Conservation (phyloP, 768 basidiomycete species). For the Agrocybe pediades region DNA sequence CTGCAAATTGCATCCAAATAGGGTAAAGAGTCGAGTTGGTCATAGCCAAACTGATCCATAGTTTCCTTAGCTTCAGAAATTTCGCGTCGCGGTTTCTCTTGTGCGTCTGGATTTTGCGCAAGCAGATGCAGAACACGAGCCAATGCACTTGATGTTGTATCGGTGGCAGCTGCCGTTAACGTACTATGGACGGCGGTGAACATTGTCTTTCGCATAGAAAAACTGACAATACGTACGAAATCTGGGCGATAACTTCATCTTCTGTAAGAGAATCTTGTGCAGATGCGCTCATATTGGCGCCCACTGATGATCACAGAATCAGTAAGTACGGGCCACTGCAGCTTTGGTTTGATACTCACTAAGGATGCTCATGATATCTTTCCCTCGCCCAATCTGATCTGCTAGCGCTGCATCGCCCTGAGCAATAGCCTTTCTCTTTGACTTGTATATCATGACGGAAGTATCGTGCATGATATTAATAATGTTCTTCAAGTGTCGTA, state of each 20-base stretch:
- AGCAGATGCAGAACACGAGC: slow-evolving; percentile 37
- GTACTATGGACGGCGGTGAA: slow-evolving; percentile 13
- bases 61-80: slow-evolving; percentile 24
- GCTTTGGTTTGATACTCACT: slow-evolving; percentile 27
- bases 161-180: slow-evolving; percentile 40
- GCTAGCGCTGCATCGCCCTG: slow-evolving; percentile 33
- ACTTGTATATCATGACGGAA: slow-evolving; percentile 35
- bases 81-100: slow-evolving; percentile 39
- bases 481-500: slow-evolving; percentile 30
- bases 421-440: slow-evolving; percentile 36
- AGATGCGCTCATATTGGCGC: slow-evolving; percentile 31
- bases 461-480: slow-evolving; percentile 35
- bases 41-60: slow-evolving; percentile 33
- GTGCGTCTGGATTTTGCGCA: slow-evolving; percentile 27
- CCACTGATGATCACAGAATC: slow-evolving; percentile 25
- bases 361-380: slow-evolving; percentile 49
- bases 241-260: slow-evolving; percentile 34
- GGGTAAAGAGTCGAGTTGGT: slow-evolving; percentile 35
- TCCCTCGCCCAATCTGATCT: slow-evolving; percentile 38
- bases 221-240: slow-evolving; percentile 13
- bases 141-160: slow-evolving; percentile 45
- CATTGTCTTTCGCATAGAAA: background rate
- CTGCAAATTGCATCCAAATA: slow-evolving; percentile 40
- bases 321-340: no score
- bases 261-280: slow-evolving; percentile 34